A percentile compares a stretch with the other conserved stretches of the same genome.
Conservation (phyloP, 148 eudicot genomes). For the Drosera capensis region DNA sequence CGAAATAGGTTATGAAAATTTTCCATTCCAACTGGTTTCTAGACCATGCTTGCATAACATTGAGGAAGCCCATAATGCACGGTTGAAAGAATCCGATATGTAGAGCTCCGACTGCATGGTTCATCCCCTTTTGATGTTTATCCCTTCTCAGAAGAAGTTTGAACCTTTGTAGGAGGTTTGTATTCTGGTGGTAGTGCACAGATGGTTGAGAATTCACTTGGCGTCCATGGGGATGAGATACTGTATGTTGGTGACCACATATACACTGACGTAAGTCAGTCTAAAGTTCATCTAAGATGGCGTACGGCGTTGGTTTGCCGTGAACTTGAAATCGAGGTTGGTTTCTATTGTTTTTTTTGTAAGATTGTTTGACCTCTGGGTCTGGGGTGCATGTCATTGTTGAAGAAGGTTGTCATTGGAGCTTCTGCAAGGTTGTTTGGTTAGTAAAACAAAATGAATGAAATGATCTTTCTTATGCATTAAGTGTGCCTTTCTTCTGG, state of each 20-base stretch:
- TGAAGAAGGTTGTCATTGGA: slow-evolving; percentile 2
- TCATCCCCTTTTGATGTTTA: neutral
- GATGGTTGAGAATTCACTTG: slow-evolving; percentile 88
- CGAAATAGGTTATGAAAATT: no score
- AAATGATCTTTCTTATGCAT: no score
- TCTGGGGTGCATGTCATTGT: no score
- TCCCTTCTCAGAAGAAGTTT: neutral
- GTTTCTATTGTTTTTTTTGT: slow-evolving; percentile 3
- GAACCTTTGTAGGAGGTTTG: slow-evolving; percentile 49
- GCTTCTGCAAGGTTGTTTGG: no score
- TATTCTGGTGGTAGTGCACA: slow-evolving; percentile 99
- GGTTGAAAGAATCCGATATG: no score
- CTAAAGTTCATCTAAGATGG: slow-evolving; percentile 92
- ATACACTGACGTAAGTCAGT: slow-evolving; percentile 94
- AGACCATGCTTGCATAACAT: no score
- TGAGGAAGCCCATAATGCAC: no score
- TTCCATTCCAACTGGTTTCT: no score
- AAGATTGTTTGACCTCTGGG: neutral
- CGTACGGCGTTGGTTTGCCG: slow-evolving; percentile 91
- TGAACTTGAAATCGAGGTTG: slow-evolving; percentile 91
- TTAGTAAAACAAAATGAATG: no score
- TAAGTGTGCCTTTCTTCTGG: no score
- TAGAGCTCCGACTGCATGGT: no score
- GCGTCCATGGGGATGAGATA: slow-evolving; percentile 89
- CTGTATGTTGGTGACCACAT: slow-evolving; percentile 95